Percentiles rank a stretch among this genome's conserved stretches.
These are phyloP conservation scores for Acorus gramineus DNA, from an alignment of 106 monocot species.

Conservation along the genomic window DNA sequence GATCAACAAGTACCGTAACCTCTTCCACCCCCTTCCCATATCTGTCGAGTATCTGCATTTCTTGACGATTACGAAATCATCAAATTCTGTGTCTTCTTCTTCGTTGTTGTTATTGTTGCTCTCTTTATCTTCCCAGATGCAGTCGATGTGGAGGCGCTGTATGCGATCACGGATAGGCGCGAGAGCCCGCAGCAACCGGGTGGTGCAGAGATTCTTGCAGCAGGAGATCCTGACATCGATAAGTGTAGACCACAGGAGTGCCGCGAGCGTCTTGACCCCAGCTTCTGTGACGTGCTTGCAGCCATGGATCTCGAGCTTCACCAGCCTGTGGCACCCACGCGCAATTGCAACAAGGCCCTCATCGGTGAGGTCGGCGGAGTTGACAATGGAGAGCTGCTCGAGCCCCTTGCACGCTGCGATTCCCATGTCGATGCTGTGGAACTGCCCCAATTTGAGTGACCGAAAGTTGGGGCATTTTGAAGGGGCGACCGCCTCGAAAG, in stretches of 20 bases:
- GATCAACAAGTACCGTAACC: conserved; percentile 43
- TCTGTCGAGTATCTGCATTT: conserved; percentile 24
- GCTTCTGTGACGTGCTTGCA: conserved; percentile 44
- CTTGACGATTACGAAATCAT: conserved; percentile 15
- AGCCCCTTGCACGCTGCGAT: conserved; percentile 65
- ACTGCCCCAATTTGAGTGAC: conserved; percentile 41
- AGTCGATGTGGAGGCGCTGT: conserved; percentile 63
- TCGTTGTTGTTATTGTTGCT: background rate
- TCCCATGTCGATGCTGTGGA: conserved; percentile 70
- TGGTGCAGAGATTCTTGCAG: conserved; percentile 38
- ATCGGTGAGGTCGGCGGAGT: conserved; percentile 61
- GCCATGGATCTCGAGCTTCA: conserved; percentile 46
- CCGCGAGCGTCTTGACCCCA: conserved; percentile 46
- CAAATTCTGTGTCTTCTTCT: background rate
- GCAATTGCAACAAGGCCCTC: conserved; percentile 46
- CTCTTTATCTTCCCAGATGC: conserved; percentile 25
- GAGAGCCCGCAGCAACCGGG: conserved; percentile 34
- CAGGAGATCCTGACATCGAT: conserved; percentile 56
- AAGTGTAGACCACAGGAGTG: conserved; percentile 44
- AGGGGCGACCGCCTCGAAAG: conserved; percentile 43
- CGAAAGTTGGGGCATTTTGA: conserved; percentile 31
- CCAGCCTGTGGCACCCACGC: conserved; percentile 62
- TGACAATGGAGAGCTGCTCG: conserved; percentile 47
- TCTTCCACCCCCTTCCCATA: conserved; percentile 28
- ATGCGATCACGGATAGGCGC: conserved; percentile 62